Percentiles rank a stretch among this genome's conserved stretches.
These are phyloP conservation scores for Teunomyces funiuensis DNA, from an alignment of 805 yeast genomes.

Conservation along the genomic window DNA sequence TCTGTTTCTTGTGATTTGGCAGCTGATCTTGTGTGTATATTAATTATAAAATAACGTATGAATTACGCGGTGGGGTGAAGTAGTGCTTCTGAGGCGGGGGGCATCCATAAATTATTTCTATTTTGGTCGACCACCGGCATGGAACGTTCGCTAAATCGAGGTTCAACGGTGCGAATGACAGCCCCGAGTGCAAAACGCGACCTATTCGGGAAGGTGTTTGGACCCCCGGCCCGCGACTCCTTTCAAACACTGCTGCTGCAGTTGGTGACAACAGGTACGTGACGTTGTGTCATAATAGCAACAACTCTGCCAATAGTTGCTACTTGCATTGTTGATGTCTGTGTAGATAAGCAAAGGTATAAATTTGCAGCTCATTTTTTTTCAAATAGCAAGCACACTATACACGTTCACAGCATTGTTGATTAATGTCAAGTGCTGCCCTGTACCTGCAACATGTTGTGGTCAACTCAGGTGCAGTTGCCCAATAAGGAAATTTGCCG, in stretches of 20 bases:
- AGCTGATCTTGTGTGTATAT: neutral
- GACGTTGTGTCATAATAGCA: too few relatives aligned
- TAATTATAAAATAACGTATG: neutral
- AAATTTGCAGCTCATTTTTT: neutral
- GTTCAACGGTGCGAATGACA: neutral
- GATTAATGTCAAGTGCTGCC: neutral
- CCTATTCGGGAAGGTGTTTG: constrained; percentile 1
- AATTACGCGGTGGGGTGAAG: neutral
- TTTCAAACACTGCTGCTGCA: neutral
- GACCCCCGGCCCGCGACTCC: neutral
- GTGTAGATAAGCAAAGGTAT: too few relatives aligned
- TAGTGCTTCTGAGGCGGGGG: too few relatives aligned
- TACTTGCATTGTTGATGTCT: too few relatives aligned
- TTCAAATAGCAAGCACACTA: too few relatives aligned
- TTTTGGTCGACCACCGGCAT: neutral
- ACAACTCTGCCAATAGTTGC: too few relatives aligned
- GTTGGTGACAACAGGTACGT: constrained; percentile 1
- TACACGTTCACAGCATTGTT: neutral
- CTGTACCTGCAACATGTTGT: constrained; percentile 1
- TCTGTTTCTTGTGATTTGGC: constrained; percentile 11
- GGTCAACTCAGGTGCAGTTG: constrained; percentile 1
- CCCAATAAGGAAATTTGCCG: neutral
- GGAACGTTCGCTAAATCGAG: neutral
- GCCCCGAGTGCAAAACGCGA: neutral
- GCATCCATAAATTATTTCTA: too few relatives aligned